phyloP scores from a whole-genome alignment of 2,329 filamentous ascomycete genomes.

The Lasiodiplodia theobromae region DNA sequence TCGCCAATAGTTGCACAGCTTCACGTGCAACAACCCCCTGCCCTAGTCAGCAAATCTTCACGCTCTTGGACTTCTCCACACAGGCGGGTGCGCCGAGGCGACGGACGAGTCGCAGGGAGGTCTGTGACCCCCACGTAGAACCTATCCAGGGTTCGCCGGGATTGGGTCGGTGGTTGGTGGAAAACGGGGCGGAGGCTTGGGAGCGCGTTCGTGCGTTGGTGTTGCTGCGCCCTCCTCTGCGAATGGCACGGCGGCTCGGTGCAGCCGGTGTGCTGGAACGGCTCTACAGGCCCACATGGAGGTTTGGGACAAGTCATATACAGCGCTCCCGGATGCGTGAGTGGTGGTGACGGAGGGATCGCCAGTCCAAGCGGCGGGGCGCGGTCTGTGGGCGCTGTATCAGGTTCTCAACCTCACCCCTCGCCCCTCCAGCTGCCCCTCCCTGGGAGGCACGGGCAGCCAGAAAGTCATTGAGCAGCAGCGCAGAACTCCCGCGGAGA shows the following conservation, averaged over 20 bases:
- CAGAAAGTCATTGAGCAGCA: conserved; percentile 25
- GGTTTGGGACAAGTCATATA: conserved; percentile 28
- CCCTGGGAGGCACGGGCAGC: conserved; percentile 23
- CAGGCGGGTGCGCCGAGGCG: conserved; percentile 24
- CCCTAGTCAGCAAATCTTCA: conserved; percentile 26
- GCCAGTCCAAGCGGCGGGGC: conserved; percentile 28
- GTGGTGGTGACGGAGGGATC: conserved; percentile 30
- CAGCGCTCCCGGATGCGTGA: conserved; percentile 25
- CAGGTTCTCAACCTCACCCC: conserved; percentile 26
- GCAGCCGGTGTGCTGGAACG: conserved; percentile 24
- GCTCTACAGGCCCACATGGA: conserved; percentile 23
- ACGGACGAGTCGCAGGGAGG: conserved; percentile 5
- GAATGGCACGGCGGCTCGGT: conserved; percentile 27
- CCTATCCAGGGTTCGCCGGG: conserved; percentile 9
- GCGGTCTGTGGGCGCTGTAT: conserved; percentile 23
- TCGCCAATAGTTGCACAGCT: conserved; percentile 21
- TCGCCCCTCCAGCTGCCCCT: conserved; percentile 25
- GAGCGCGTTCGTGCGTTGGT: conserved; percentile 17
- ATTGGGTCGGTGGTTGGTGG: conserved; percentile 21
- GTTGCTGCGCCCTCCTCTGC: conserved; percentile 18
- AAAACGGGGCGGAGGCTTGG: conserved; percentile 16
- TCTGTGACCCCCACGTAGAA: conserved; percentile 27
- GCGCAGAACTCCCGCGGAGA: conserved; percentile 14
- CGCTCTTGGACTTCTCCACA: conserved; percentile 27
- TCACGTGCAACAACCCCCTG: conserved; percentile 14